These are phyloP conservation scores for Leccinum subspadiceum DNA, from an alignment of 1,284 basidiomycete genomes.

Conservation along the genomic window DNA sequence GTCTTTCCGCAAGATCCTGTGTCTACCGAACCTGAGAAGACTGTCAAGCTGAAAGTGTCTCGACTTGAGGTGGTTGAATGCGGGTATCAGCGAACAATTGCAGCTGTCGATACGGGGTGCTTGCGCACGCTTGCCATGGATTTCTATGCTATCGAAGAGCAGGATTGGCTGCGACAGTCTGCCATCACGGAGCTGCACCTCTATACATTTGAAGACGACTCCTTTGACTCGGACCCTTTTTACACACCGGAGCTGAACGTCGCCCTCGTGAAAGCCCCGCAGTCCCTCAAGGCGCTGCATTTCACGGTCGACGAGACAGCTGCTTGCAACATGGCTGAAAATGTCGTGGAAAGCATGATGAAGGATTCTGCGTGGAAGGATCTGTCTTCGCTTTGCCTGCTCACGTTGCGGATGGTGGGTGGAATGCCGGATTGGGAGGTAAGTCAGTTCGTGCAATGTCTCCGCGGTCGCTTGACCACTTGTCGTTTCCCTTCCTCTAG, in stretches of 20 bases:
- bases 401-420: not conserved
- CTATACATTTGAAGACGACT: not conserved
- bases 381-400: not conserved
- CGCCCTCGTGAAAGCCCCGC: not conserved
- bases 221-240: not conserved
- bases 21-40: not conserved
- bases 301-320: not conserved
- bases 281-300: not conserved
- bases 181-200: not conserved
- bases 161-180: not conserved
- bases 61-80: not conserved
- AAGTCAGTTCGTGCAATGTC: not conserved
- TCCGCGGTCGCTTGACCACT: not conserved
- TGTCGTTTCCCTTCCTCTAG: not conserved
- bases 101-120: not conserved
- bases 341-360: not conserved
- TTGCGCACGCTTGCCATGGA: not conserved
- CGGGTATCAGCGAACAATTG: not conserved
- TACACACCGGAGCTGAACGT: not conserved
- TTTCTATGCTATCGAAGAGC: not conserved
- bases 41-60: not conserved
- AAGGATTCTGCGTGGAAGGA: not conserved
- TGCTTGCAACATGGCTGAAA: not conserved
- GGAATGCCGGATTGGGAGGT: not conserved
- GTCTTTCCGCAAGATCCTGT: not conserved